phyloP scores from a whole-genome alignment of 805 yeast genomes.

The Yarrowia sp. region DNA sequence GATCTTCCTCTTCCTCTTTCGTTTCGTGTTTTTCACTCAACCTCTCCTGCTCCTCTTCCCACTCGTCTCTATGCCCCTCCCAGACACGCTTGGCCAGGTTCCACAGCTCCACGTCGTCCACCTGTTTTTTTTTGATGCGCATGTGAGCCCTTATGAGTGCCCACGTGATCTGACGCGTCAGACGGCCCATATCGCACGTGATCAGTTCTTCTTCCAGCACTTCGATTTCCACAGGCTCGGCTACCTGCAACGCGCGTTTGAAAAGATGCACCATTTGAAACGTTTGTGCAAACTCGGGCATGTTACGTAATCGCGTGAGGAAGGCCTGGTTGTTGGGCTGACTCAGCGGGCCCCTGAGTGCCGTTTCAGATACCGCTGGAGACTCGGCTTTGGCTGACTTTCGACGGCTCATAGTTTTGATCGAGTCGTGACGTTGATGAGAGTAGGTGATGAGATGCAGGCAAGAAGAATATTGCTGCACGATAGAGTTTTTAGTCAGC shows the following conservation, averaged over 20 bases:
- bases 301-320: neutral
- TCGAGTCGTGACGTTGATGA: neutral
- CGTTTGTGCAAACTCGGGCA: conserved; percentile 8
- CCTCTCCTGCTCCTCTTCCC: neutral
- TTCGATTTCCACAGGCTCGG: conserved; percentile 13
- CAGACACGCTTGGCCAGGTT: neutral
- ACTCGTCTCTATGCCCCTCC: neutral
- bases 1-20: neutral
- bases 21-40: neutral
- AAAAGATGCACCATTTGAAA: neutral
- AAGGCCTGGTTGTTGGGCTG: neutral
- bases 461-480: neutral
- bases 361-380: neutral
- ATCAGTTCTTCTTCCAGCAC: conserved; percentile 23
- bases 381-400: neutral
- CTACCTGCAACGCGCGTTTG: neutral
- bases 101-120: conserved; percentile 13
- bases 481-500: neutral
- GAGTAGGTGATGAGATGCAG: neutral
- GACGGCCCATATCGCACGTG: neutral
- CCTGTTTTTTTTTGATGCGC: neutral
- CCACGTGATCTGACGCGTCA: conserved; percentile 9
- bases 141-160: neutral
- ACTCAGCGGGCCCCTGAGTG: neutral
- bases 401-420: neutral